phyloP scores from a whole-genome alignment of 495 filamentous ascomycete genomes.

The Hypoxylon perforatum region DNA sequence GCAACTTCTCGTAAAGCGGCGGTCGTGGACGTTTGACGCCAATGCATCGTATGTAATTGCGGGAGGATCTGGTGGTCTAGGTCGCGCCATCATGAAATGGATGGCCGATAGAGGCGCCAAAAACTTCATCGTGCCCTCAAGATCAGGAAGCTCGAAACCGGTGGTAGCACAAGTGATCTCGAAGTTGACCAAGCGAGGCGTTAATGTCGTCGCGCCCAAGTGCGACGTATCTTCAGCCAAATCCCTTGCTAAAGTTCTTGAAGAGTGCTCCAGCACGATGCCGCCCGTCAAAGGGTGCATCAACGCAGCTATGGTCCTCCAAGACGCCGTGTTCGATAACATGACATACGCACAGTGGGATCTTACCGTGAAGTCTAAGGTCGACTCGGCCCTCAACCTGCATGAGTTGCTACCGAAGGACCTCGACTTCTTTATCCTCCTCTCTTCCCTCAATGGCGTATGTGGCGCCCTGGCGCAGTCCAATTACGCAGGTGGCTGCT shows the following conservation, averaged over 20 bases:
- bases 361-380: conserved; percentile 56
- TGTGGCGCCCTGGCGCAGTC: conserved; percentile 64
- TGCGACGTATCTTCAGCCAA: conserved; percentile 53
- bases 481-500: conserved; percentile 69
- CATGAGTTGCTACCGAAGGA: conserved; percentile 52
- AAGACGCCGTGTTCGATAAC: conserved; percentile 60
- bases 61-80: conserved; percentile 69
- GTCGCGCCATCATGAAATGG: conserved; percentile 63
- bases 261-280: conserved; percentile 44
- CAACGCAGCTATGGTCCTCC: conserved; percentile 61
- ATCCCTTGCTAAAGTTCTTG: conserved; percentile 26
- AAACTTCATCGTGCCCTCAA: conserved; percentile 63
- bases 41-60: conserved; percentile 65
- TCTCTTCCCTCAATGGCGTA: conserved; percentile 65
- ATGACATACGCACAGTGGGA: conserved; percentile 59
- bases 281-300: conserved; percentile 66
- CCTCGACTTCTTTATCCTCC: conserved; percentile 69
- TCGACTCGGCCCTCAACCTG: conserved; percentile 58
- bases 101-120: conserved; percentile 65
- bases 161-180: conserved; percentile 36
- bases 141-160: conserved; percentile 52
- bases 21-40: conserved; percentile 39
- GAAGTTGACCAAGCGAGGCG: conserved; percentile 36
- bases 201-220: conserved; percentile 42
- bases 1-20: conserved; percentile 29